Evolutionary conservation across 2,329 filamentous ascomycete genomes (phyloP).

Genomic region (Aspergillus fumigatus): DNA sequence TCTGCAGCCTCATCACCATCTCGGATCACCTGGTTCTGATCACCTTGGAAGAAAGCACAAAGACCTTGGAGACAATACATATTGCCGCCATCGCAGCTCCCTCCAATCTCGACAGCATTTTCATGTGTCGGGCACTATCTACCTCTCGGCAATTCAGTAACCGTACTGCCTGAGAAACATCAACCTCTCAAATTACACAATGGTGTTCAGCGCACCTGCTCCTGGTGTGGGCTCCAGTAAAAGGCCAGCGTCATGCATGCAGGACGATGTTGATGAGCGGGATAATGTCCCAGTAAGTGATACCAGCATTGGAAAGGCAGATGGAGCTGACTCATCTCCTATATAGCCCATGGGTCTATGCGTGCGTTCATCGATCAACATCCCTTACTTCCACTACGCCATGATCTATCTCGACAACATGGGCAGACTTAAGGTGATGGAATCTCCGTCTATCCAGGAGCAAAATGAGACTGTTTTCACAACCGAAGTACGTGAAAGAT

Average conservation of each 20-base stretch:
- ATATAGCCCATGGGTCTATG: constrained; percentile 25
- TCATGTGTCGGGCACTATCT: not conserved
- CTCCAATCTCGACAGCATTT: not conserved
- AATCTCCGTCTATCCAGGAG: constrained; percentile 30
- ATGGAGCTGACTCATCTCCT: not conserved
- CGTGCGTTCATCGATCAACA: constrained; percentile 19
- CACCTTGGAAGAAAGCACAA: not conserved
- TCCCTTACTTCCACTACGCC: constrained; percentile 33
- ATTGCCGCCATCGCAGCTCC: not conserved
- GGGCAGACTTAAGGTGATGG: constrained; percentile 29
- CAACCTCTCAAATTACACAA: constrained; percentile 11
- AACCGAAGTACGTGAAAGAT: constrained; percentile 30
- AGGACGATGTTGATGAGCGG: constrained; percentile 26
- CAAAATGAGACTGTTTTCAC: constrained; percentile 29
- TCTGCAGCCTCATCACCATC: constrained; percentile 5
- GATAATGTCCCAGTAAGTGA: constrained; percentile 26
- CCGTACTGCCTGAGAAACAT: not conserved
- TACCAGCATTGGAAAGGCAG: not conserved
- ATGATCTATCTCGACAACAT: constrained; percentile 34
- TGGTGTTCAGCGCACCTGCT: constrained; percentile 27
- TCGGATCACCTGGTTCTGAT: not conserved
- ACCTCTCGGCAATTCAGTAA: not conserved
- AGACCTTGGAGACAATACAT: constrained; percentile 1
- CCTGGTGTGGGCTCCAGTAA: constrained; percentile 26
- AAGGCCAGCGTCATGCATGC: constrained; percentile 25